These are phyloP conservation scores for Hypoxylon sp. DNA, from an alignment of 2,329 filamentous ascomycete genomes.

Conservation along the genomic window DNA sequence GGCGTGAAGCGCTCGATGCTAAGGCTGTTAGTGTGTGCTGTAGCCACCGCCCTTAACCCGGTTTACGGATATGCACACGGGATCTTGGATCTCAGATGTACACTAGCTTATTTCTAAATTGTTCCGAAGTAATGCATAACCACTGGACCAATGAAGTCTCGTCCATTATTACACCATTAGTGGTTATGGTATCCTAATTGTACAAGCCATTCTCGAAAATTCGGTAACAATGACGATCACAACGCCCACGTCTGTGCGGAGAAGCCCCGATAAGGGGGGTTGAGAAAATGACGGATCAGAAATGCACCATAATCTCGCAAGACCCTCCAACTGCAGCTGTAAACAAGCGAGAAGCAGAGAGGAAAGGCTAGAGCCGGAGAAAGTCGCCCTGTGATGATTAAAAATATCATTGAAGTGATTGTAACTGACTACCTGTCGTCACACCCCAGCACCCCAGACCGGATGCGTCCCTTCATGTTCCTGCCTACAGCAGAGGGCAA, in stretches of 20 bases:
- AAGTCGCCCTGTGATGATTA: neutral
- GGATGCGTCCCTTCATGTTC: neutral
- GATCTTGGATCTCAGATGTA: slow-evolving; percentile 26
- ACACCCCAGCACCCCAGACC: neutral
- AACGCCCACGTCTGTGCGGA: neutral
- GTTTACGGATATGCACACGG: neutral
- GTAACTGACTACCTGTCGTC: neutral
- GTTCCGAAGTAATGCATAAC: neutral
- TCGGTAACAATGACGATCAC: slow-evolving; percentile 10
- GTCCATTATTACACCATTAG: neutral
- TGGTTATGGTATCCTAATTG: neutral
- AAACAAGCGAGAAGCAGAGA: neutral
- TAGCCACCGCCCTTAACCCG: neutral
- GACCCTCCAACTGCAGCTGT: neutral
- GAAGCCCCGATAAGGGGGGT: neutral
- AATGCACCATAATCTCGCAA: slow-evolving; percentile 1
- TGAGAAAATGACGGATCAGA: slow-evolving; percentile 21
- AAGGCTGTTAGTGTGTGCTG: neutral
- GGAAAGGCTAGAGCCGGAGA: neutral
- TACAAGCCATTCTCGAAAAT: neutral
- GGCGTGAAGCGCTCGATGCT: neutral
- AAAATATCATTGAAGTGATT: neutral
- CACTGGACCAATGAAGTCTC: neutral
- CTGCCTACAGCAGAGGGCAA: neutral
- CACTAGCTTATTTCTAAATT: slow-evolving; percentile 9